Conservation (phyloP, 2,329 filamentous ascomycete species). For the Alternaria infectoria region DNA sequence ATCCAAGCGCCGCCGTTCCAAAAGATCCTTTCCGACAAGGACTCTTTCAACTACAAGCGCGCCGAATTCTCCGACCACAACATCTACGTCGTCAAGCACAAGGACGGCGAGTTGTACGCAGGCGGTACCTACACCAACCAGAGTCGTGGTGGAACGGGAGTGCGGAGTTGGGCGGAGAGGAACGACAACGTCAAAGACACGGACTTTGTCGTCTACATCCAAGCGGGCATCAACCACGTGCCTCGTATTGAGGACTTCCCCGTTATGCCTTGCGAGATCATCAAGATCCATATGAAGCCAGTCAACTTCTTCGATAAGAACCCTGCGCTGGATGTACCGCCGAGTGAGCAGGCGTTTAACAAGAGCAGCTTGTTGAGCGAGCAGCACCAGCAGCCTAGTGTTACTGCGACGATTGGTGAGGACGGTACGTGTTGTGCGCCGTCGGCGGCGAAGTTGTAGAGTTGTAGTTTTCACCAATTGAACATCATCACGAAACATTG, state of each 20-base stretch:
- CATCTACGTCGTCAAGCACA: constrained; percentile 64
- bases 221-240: constrained; percentile 65
- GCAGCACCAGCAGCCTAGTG: constrained; percentile 46
- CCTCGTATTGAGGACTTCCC: constrained; percentile 54
- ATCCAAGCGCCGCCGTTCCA: constrained; percentile 58
- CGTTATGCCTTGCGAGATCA: constrained; percentile 57
- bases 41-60: constrained; percentile 63
- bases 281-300: constrained; percentile 64
- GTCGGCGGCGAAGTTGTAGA: constrained; percentile 22
- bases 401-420: constrained; percentile 43
- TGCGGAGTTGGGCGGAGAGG: constrained; percentile 57
- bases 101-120: constrained; percentile 65
- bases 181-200: constrained; percentile 62
- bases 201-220: constrained; percentile 63
- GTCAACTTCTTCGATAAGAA: constrained; percentile 67
- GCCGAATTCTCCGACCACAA: constrained; percentile 65
- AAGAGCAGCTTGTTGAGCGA: constrained; percentile 47
- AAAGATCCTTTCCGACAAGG: constrained; percentile 59
- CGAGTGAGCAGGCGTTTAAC: constrained; percentile 57
- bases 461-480: background rate
- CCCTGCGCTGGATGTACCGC: constrained; percentile 65
- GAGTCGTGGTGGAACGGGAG: constrained; percentile 59
- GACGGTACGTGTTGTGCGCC: constrained; percentile 50
- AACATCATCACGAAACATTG: background rate
- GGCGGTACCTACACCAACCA: constrained; percentile 68